Evolutionary conservation across 768 basidiomycete species (phyloP).

Genomic region (Steccherinum ochraceum): DNA sequence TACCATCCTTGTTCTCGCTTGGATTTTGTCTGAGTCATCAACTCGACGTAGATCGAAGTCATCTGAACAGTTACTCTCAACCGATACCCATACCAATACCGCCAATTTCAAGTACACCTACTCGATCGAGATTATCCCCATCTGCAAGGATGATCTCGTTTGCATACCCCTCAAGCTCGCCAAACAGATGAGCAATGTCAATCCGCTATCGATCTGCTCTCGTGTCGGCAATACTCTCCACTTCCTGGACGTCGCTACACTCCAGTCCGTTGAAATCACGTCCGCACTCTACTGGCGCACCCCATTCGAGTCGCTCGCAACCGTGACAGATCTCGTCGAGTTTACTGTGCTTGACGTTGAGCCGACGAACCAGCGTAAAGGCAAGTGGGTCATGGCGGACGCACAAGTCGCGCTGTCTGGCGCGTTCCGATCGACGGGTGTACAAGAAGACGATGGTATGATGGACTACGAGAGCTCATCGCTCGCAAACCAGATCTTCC

Average conservation of each 20-base stretch:
- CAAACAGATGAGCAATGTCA: slow-evolving; percentile 79
- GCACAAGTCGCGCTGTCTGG: slow-evolving; percentile 87
- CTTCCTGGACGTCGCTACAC: slow-evolving; percentile 82
- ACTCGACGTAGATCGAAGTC: slow-evolving; percentile 76
- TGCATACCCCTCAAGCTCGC: slow-evolving; percentile 84
- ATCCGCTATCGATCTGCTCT: slow-evolving; percentile 78
- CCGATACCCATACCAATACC: slow-evolving; percentile 87
- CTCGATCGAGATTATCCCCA: slow-evolving; percentile 93
- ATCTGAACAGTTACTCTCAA: slow-evolving; percentile 90
- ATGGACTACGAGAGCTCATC: slow-evolving; percentile 63
- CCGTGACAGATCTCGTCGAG: slow-evolving; percentile 81
- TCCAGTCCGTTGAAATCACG: slow-evolving; percentile 77
- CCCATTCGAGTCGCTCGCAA: slow-evolving; percentile 81
- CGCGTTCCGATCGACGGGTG: slow-evolving; percentile 57
- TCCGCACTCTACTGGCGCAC: slow-evolving; percentile 84
- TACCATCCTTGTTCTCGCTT: slow-evolving; percentile 5
- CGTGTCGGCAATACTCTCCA: slow-evolving; percentile 92
- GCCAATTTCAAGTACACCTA: slow-evolving; percentile 97
- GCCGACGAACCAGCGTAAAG: slow-evolving; percentile 62
- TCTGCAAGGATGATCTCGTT: slow-evolving; percentile 97
- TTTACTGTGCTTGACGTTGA: slow-evolving; percentile 95
- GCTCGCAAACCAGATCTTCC: slow-evolving; percentile 72
- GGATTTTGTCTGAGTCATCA: neutral
- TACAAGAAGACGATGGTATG: slow-evolving; percentile 37
- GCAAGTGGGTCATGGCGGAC: slow-evolving; percentile 79